A percentile compares a stretch with the other conserved stretches of the same genome.
Conservation (phyloP, 306 rosid genomes). For the Adenanthera pavonina region DNA sequence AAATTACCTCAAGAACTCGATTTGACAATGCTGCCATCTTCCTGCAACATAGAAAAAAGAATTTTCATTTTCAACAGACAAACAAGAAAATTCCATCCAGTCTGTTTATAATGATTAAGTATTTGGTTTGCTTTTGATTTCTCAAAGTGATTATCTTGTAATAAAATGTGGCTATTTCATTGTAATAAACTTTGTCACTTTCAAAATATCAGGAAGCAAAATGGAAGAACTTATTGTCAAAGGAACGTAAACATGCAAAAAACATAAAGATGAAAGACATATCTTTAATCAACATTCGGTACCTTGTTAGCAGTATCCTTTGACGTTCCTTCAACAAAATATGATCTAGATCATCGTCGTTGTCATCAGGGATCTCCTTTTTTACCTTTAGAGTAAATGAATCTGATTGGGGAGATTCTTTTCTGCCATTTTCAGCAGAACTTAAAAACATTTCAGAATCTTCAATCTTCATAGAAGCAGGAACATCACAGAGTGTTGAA, state of each 20-base stretch:
- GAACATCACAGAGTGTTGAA: slow-evolving; percentile 42
- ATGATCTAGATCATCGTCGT: slow-evolving; percentile 65
- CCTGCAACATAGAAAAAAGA: slow-evolving; percentile 47
- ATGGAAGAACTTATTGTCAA: not conserved
- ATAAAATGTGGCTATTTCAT: slow-evolving; percentile 9
- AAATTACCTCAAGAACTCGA: slow-evolving; percentile 56
- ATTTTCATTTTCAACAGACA: not conserved
- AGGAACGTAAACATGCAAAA: not conserved
- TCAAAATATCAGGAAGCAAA: slow-evolving; percentile 23
- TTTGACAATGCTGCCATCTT: slow-evolving; percentile 43
- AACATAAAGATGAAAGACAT: slow-evolving; percentile 25
- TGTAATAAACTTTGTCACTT: slow-evolving; percentile 33
- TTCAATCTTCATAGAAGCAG: slow-evolving; percentile 49
- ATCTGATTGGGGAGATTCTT: slow-evolving; percentile 41
- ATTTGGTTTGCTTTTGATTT: slow-evolving; percentile 12
- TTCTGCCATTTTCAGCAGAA: slow-evolving; percentile 46
- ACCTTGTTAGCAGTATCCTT: slow-evolving; percentile 75
- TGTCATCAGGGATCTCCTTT: slow-evolving; percentile 52
- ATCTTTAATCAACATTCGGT: slow-evolving; percentile 36
- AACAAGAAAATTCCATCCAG: slow-evolving; percentile 15
- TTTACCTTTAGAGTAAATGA: slow-evolving; percentile 41
- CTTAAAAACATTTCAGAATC: slow-evolving; percentile 35
- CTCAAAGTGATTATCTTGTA: not conserved
- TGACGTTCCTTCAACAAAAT: slow-evolving; percentile 67
- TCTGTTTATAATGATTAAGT: slow-evolving; percentile 9